phyloP scores from a whole-genome alignment of 352 stramenopile species.

The Pythium rhizo-oryzae region DNA sequence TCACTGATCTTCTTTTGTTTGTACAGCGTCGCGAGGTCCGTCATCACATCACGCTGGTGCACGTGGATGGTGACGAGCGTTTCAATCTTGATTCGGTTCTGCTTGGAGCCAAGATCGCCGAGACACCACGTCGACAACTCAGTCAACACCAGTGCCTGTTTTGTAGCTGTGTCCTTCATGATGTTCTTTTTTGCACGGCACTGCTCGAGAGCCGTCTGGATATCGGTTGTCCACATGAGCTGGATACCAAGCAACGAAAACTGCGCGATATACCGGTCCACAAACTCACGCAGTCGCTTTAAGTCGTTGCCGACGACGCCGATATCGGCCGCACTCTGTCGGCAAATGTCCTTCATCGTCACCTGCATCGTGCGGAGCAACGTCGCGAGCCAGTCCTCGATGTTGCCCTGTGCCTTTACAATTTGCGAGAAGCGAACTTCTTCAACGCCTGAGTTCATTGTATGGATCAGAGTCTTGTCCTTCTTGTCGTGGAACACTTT shows the following conservation, averaged over 20 bases:
- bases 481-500: constrained; percentile 98
- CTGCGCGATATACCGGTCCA: constrained; percentile 95
- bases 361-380: constrained; percentile 94
- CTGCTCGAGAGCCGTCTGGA: constrained; percentile 94
- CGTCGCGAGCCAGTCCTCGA: constrained; percentile 98
- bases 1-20: constrained; percentile 97
- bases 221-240: constrained; percentile 97
- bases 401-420: constrained; percentile 97
- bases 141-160: constrained; percentile 92
- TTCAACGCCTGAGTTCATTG: constrained; percentile 94
- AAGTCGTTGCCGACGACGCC: constrained; percentile 91
- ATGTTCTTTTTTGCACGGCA: constrained; percentile 96
- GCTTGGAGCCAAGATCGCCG: constrained; percentile 95
- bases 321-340: constrained; percentile 94
- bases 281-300: constrained; percentile 92
- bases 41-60: constrained; percentile 98
- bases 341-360: constrained; percentile 98
- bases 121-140: constrained; percentile 97
- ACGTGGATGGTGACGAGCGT: constrained; percentile 98
- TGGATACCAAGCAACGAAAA: constrained; percentile 96
- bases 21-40: constrained; percentile 93
- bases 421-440: constrained; percentile 94
- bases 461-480: constrained; percentile 96
- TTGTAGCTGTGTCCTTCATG: constrained; percentile 97
- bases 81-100: constrained; percentile 98